Base-by-base conservation (phyloP, 1,139 yeast species). In the Taphrina confusa region DNA sequence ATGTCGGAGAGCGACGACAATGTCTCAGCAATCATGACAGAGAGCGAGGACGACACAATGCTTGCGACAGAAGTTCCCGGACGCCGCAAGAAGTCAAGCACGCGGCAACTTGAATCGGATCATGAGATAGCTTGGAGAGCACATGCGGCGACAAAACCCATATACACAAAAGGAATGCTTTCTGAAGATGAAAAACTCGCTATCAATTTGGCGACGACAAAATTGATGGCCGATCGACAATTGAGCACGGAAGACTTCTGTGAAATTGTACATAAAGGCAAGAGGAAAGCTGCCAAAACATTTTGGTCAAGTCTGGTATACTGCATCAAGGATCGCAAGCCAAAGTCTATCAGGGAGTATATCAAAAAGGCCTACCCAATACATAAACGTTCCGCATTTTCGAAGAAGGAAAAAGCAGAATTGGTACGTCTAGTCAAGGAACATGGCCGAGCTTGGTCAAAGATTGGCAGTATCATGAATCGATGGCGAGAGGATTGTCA, bases 401-500 rank as follows among this genome's bases (percentile, higher is more conserved):
- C 52, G n/a, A n/a, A n/a, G 31, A 6, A 5, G 11, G 52, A 47
- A 22, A 12, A 14, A 18, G 31, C 2, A 12, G 22, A 18, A 11
- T 42, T 47, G 4, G 39, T n/a, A 16, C 18, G 23, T 4, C 30
- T 33, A 14, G 52, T 33, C 11, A 9, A 18, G 8, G 42, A 9
- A n/a, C 52, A 47, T 12, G 52, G 52, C 28, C 16, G 12, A n/a
- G 18, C 30, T 8, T 47, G 52, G 52, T 16, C 39, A 2, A 28
- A 14, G 30, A 47, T 47, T 16, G 42, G 52, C 20, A 22, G 14
- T 2, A 9, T 47, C 25, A 47, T 47, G 52, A 18, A 33, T 3
- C 52, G 36, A 5, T 33, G 23, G 11, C 39, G 52, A 5, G 52
- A 47, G 52, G 42, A 31, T 22, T 47, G 52, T 33, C 52, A 34